These are phyloP conservation scores for Panicum virgatum DNA, from an alignment of 202 grass and related monocot genomes.

Conservation along the genomic window DNA sequence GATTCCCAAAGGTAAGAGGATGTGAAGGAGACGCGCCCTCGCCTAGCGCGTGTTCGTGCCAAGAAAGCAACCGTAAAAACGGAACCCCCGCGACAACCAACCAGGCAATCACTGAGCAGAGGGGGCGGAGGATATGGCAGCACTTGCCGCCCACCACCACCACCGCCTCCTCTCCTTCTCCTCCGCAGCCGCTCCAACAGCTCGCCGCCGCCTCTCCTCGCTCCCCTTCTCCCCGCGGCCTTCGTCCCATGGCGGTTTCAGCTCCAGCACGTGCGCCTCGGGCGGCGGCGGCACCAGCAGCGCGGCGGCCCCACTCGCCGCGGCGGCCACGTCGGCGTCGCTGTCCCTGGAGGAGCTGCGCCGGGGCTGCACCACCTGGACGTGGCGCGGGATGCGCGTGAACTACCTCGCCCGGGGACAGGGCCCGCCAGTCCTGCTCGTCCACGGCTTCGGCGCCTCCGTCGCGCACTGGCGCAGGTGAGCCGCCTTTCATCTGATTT, in stretches of 20 bases:
- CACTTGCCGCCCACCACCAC: slow-evolving; percentile 40
- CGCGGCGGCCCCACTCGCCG: neutral
- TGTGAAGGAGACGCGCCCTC: neutral
- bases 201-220: neutral
- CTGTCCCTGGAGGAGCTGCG: slow-evolving; percentile 62
- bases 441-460: slow-evolving; percentile 96
- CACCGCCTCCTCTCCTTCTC: neutral
- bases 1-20: too few species aligned
- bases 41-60: neutral
- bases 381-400: slow-evolving; percentile 71
- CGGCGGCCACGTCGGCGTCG: too few species aligned
- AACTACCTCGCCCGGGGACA: slow-evolving; percentile 80
- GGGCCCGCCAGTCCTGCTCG: slow-evolving; percentile 76
- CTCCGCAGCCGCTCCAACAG: neutral
- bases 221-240: neutral
- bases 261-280: slow-evolving; percentile 16
- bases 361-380: slow-evolving; percentile 59
- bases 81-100: neutral
- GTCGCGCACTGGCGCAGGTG: slow-evolving; percentile 90
- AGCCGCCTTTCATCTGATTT: neutral
- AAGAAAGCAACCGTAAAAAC: neutral
- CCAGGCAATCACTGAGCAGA: slow-evolving; percentile 24
- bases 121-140: slow-evolving; percentile 62
- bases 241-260: slow-evolving; percentile 8
- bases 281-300: slow-evolving; percentile 2